Conservation (phyloP, 2,329 filamentous ascomycete genomes). For the Xylaria digitata region DNA sequence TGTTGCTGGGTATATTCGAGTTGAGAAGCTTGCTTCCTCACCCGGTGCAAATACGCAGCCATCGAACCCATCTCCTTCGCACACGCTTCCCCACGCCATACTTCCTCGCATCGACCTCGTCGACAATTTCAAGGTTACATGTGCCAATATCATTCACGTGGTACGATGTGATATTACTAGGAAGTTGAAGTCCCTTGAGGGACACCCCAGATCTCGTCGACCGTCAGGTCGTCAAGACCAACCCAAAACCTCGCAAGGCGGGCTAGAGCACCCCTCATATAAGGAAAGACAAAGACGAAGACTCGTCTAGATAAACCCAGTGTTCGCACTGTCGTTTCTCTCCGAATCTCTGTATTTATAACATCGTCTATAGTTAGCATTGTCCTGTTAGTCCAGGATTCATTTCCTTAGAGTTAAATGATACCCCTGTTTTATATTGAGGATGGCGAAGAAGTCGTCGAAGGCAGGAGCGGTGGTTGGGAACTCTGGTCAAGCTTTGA, state of each 20-base stretch:
- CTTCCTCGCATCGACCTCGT: background rate
- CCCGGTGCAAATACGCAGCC: background rate
- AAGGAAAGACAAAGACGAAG: background rate
- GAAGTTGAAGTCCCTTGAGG: background rate
- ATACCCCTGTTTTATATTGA: constrained; percentile 27
- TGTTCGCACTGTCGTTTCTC: background rate
- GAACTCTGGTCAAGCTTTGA: constrained; percentile 16
- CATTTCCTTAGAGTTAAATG: constrained; percentile 18
- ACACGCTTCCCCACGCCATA: background rate
- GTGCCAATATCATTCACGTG: background rate
- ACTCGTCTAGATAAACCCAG: no score
- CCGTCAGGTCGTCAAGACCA: background rate
- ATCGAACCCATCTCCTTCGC: background rate
- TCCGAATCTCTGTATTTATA: constrained; percentile 3
- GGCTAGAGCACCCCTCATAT: background rate
- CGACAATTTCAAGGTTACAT: constrained; percentile 3
- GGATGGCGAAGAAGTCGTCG: background rate
- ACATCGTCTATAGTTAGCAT: constrained; percentile 9
- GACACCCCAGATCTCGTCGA: background rate
- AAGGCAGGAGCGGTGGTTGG: constrained; percentile 8
- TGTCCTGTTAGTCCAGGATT: background rate
- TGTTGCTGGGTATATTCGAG: background rate
- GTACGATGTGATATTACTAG: constrained; percentile 15
- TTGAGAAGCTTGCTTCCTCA: background rate
- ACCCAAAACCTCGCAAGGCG: background rate